Evolutionary conservation across 345 rosid species (phyloP).

Genomic region (Aegle marmelos): DNA sequence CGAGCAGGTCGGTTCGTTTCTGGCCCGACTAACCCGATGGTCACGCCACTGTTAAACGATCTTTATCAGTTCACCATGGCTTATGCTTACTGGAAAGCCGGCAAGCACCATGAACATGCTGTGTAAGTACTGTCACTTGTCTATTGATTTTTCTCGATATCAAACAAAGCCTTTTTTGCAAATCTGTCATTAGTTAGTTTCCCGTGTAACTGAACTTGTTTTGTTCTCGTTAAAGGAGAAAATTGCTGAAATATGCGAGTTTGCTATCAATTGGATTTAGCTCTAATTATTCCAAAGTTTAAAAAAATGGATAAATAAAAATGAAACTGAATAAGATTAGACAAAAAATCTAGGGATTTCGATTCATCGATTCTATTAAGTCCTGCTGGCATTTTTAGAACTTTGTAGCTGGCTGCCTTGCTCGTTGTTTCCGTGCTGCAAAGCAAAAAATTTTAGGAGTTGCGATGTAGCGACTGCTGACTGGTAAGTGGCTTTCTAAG

Average conservation of each 20-base stretch:
- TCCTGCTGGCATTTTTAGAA: background rate
- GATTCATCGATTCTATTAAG: background rate
- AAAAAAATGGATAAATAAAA: background rate
- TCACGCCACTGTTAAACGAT: constrained; percentile 91
- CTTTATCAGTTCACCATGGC: constrained; percentile 99
- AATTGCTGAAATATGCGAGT: background rate
- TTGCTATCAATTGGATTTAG: background rate
- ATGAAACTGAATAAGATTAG: background rate
- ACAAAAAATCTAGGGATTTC: background rate
- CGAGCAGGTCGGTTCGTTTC: constrained; percentile 36
- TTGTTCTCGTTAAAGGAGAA: background rate
- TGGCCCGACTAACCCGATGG: constrained; percentile 91
- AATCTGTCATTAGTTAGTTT: background rate
- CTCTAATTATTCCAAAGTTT: background rate
- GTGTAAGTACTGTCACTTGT: constrained; percentile 41
- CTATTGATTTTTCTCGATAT: background rate
- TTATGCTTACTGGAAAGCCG: constrained; percentile 97
- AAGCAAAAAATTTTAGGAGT: background rate
- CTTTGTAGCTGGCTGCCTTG: background rate
- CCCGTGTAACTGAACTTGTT: background rate
- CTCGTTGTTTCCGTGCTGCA: background rate
- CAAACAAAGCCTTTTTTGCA: background rate
- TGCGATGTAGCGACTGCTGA: background rate
- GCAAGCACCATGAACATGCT: constrained; percentile 75
- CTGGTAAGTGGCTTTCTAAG: background rate